Evolutionary conservation across 169 alveolate species (phyloP), one percentile per base, ranked within the genome.

Genomic region (Eimeria acervulina): DNA sequence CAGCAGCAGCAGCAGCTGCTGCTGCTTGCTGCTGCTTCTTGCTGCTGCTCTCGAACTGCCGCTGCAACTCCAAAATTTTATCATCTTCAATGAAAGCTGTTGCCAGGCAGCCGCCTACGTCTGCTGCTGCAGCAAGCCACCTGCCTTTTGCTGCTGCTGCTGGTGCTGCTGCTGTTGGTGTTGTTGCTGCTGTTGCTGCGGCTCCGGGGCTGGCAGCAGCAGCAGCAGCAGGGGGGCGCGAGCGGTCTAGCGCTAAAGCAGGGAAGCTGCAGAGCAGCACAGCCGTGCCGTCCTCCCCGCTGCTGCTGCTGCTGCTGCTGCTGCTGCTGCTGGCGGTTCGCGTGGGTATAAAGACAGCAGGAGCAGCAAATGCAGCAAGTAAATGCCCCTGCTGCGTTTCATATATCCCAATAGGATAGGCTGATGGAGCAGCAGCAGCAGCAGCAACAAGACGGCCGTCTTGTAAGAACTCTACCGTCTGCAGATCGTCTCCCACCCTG

Each of bases 221-320:
- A 47, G 55, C 55, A 47, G 55, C 44, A n/a, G 21, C 63, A 42
- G 88, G 88, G 21, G 88, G 88, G 88, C 88, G 55, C 19, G 59
- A 78, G 88, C 88, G 88, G 31, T 78, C 88, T 19, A 78, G 88
- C 1, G 88, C 55, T 2, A 78, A 55, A 2, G 63, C 88, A 15
- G 61, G 15, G 63, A 78, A 78, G 88, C 19, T 78, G 88, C 88
- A 78, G n/a, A 78, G 88, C 88, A 78, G 88, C 88, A 78, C 88
- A 15, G 66, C 88, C 15, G 66, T 78, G 83, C 83, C 42, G 23
- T 78, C 88, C 33, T 78, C 88, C 88, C 31, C 38, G 63, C 88
- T 15, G 83, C 83, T 28, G 83, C 83, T 72, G 83, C 83, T 72
- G 83, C 83, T 28, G 83, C 83, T 72, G 83, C 83, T 72, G 83